Evolutionary conservation across 2,329 filamentous ascomycete genomes (phyloP), one percentile per base, ranked within the genome.

Genomic region (Trichoderma lentiforme): DNA sequence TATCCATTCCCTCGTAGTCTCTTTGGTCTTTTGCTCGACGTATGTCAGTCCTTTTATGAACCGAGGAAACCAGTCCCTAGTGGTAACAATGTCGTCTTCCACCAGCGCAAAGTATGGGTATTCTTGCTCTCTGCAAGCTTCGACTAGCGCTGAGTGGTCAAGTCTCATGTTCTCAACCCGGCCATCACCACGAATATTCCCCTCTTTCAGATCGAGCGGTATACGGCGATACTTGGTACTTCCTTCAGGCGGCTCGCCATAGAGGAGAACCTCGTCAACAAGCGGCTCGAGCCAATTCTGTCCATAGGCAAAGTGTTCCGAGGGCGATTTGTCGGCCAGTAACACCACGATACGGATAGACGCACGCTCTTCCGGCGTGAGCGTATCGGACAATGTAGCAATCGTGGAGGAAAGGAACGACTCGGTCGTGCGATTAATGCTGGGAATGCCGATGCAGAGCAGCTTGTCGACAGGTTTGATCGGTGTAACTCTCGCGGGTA

Each of bases 51-150:
- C 81, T 26, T 70, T 73, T 9, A 75, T 74, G n/a, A 80, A 74
- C 2, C 77, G 75, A 4, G 72, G 70, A 63, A 78, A 80, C 81
- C 81, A 83, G 69, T 80, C 79, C 1, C 77, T 76, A 8, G 78
- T 77, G 7, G 81, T 78, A 21, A 83, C 77, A 24, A 81, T 74
- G 57, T 83, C 81, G 72, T 83, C 81, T 69, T 83, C 81, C 47
- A 83, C 75, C 6, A 83, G 77, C 5, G 79, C 80, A 71, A 83
- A 80, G 68, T 81, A 83, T 1, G 75, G 76, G 4, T 79, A 73
- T 0, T 76, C 76, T 26, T 75, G 75, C 56, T 73, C 36, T 26
- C 76, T 75, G 36, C 81, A 83, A 1, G 77, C 62, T 71, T 81
- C 79, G 61, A 81, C 76, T 5, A 82, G 75, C 1, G 78, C 74